Evolutionary conservation across 1,284 basidiomycete species (phyloP), one percentile per base, ranked within the genome.

Genomic region (Hortiboletus rubellus): DNA sequence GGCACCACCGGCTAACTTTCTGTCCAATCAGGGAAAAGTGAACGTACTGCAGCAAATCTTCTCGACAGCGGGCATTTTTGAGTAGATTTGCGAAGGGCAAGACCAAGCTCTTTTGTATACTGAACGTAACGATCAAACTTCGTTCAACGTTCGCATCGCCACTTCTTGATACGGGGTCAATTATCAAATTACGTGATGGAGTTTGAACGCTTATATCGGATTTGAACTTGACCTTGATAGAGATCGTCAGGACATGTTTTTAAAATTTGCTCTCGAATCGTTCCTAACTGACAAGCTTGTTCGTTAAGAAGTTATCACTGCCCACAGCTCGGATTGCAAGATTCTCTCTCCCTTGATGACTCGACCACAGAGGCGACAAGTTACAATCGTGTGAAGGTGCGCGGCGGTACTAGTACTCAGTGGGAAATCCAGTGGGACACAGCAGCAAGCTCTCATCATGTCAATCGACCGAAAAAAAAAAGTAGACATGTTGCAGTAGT

Each of bases 31-130:
- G 38, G 24, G 17, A 47, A 27, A 34, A 37, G 54, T 17, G 27
- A 58, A 87, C 91, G 74, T 69, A 94, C 92, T 92, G 80, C 92
- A 95, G 78, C 93, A 94, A 70, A 96, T 92, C 74, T 91, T 94
- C 64, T 84, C 84, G 66, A 95, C 55, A 8, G 46, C 42, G 31
- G 63, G 57, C 71, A 73, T 72, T 22, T 42, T 53, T 7, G 5
- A 18, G 24, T 24, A 18, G n/a, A 14, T n/a, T 22, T 14, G 17
- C 33, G 38, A 15, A 17, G 17, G 36, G 14, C 5, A 11, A 30
- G 17, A 24, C 3, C 31, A 33, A 36, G n/a, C 7, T 53, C 30
- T 11, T 11, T 31, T 50, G 36, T 53, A 36, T 24, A 48, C 42
- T 17, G 45, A 30, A 43, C 11, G 41, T n/a, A 22, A 7, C 31